Evolutionary conservation across 2,329 filamentous ascomycete genomes (phyloP), one percentile per base, ranked within the genome.

Genomic region (Penicillium sp.): DNA sequence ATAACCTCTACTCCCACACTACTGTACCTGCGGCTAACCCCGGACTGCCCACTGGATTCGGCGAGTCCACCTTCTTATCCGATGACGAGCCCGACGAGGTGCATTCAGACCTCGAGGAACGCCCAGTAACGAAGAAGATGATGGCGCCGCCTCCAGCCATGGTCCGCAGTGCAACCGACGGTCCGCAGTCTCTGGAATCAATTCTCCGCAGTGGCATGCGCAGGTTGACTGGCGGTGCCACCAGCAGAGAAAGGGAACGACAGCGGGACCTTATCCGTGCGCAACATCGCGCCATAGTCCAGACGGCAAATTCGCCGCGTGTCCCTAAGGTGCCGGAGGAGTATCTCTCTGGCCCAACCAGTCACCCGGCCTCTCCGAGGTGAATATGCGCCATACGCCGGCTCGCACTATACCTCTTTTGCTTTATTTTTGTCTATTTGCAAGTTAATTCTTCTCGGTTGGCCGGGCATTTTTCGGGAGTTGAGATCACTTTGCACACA

Each of bases 41-140:
- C 78, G 80, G 59, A 76, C 82, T 54, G 68, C 55, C 57, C 2
- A 53, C 62, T 33, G 63, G 64, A 10, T 56, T 75, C 10, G 77
- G 77, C 29, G 75, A 81, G 46, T 77, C 76, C 31, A 82, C 87
- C 11, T 78, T 88, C 41, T 75, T 83, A 2, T 89, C 86, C 0
- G 87, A 95, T 50, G 89, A 95, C 49, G 90, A 95, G 36, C 75
- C 77, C 1, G 84, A 88, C 35, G 88, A 87, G 43, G 79, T 87
- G 0, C 86, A 92, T 58, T 95, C 89, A 0, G 92, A 96, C 67
- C 82, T 87, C 0, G 85, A 89, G 56, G 90, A 95, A 58, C 83
- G 85, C 46, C 59, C 71, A 44, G 39, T 57, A 11, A 56, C 57
- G 47, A 61, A 59, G 47, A 58, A 61, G 29, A 41, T 62, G 36